A percentile compares a stretch with the other conserved stretches of the same genome.
Evolutionary conservation across 257 asterid species (phyloP).

Genomic region (Salvia miltiorrhiza): DNA sequence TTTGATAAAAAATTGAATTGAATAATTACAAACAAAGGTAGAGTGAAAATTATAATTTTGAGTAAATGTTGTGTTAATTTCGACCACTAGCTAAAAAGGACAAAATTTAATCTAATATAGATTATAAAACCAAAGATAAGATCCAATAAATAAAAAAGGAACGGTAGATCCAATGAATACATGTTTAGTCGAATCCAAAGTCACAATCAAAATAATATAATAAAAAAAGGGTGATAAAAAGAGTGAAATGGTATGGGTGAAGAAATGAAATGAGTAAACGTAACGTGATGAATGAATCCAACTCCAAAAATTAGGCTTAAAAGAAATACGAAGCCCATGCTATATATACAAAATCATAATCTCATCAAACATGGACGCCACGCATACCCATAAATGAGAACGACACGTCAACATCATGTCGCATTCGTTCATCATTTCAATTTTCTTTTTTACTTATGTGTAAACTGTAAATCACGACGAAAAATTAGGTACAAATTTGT

Average conservation of each 20-base stretch:
- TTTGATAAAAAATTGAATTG: no score
- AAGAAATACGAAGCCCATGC: neutral
- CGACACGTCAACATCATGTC: constrained; percentile 12
- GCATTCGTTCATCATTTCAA: constrained; percentile 13
- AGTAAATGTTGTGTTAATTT: no score
- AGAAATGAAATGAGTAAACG: neutral
- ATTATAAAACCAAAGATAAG: no score
- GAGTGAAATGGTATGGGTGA: neutral
- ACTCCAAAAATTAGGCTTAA: neutral
- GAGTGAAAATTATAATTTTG: no score
- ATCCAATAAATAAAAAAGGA: no score
- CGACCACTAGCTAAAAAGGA: no score
- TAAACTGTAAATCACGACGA: no score
- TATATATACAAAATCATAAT: neutral
- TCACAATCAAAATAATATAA: neutral
- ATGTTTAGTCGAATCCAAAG: neutral
- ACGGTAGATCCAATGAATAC: no score
- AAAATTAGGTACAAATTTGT: neutral
- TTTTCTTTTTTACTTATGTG: neutral
- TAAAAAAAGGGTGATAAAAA: neutral
- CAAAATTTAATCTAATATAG: no score
- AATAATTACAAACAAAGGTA: no score
- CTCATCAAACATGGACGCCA: constrained; percentile 24
- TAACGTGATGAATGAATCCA: no score
- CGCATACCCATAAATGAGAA: constrained; percentile 27